Base-by-base conservation (phyloP, 768 basidiomycete genomes). In the Sistotremastrum niveocremeum region DNA sequence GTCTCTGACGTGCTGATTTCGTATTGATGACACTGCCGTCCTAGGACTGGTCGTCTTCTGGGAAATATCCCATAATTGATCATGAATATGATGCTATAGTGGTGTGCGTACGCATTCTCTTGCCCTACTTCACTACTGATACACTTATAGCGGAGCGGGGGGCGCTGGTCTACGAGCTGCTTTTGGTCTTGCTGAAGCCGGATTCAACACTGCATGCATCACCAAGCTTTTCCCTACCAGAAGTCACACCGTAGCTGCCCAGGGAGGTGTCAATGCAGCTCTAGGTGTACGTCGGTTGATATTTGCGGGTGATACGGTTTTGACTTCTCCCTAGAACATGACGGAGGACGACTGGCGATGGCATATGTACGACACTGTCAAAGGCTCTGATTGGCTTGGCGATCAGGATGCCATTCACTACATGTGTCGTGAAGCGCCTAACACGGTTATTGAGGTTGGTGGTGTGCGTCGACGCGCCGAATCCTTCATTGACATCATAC, bases 361-460 rank as follows among this genome's bases (percentile, higher is more conserved):
- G 93, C 93, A 95, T 61, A 95, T 94, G 90, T 94, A 90, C 58
- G 88, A 89, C 60, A 90, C 87, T 44, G 88, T 98, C 48, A 99
- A 99, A 74, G 95, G 95, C 51, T 95, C 91, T 44, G 95, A 99
- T 68, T 99, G 95, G 95, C 81, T 98, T 36, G 95, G 95, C 64
- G 95, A 99, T 70, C 91, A 93, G 67, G 95, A 99, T 59, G 95
- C 95, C 42, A 98, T 99, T 56, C 95, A 98, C 60, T 99, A 98
- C 70, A 99, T 99, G 95, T 95, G 90, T 64, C 74, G 90, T 35
- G 95, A 99, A 65, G 95, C 95, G 37, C 94, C 93, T 44, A 72
- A 80, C 62, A 84, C 86, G 34, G 93, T 97, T 52, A 79, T 93
- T 43, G 93, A 97, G 76, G 91, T 84, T 46, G 34, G 68, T 49